Evolutionary conservation across 352 stramenopile species (phyloP), one percentile per base, ranked within the genome.

Genomic region (Pythium rhizo-oryzae): DNA sequence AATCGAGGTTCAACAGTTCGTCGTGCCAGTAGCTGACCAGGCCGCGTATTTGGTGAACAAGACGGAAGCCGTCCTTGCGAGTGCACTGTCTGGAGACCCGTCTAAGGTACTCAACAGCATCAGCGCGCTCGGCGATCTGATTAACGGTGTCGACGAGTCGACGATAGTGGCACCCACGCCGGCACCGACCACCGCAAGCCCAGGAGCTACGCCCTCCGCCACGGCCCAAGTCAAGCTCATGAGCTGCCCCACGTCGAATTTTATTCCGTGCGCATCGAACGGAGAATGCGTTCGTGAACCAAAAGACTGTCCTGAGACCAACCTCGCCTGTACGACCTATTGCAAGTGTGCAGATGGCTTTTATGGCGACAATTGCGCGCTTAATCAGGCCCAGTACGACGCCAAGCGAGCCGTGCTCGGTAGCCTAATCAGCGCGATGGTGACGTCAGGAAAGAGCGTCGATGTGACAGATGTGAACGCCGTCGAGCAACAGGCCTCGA

Each of bases 401-500:
- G 71, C 74, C 11, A 90, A 92, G 62, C 80, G 79, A 44, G 68
- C 79, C 6, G 77, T 67, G 2, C 64, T 92, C 0, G 72, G 75
- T 6, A 89, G 70, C 62, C 63, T 92, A 43, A 79, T 91, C 24
- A 78, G 59, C 19, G 82, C 84, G 0, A 90, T 92, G 81, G 68
- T 70, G 25, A 87, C 76, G 9, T 82, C 84, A 5, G 73, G 70
- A 3, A 67, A 74, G 18, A 87, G 78, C 4, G 65, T 88, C 11
- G 82, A 91, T 63, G 47, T 82, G 24, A 81, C 65, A 1, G 82
- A 91, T 56, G 59, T 77, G 5, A 73, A 77, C 9, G 80, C 80
- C 0, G 70, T 92, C 52, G 84, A 92, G 53, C 84, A 91, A 44
- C 76, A 91, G 39, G 82, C 82, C 21, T 73, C 81, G 4, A 89